Evolutionary conservation across 2,329 filamentous ascomycete species (phyloP).

Genomic region (Gnomoniopsis sp.): DNA sequence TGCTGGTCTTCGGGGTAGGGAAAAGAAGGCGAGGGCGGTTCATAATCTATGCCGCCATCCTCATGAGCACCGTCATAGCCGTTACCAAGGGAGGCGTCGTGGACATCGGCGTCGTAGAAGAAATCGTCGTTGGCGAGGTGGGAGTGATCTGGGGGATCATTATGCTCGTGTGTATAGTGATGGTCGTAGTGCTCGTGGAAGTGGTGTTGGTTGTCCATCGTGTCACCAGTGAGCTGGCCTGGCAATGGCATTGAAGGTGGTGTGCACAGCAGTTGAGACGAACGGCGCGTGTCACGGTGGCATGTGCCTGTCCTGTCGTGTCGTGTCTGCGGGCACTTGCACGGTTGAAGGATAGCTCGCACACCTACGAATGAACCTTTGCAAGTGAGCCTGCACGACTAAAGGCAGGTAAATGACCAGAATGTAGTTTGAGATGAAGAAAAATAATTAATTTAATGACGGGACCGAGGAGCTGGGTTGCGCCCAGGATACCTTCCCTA

Average conservation of each 20-base stretch:
- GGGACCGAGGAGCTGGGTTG: too few relatives aligned
- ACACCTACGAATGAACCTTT: too few relatives aligned
- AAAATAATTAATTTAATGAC: too few relatives aligned
- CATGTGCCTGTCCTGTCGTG: too few relatives aligned
- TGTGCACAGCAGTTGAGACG: background rate
- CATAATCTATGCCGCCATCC: slow-evolving; percentile 5
- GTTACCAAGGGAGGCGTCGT: background rate
- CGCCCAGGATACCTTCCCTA: too few relatives aligned
- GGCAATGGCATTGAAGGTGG: background rate
- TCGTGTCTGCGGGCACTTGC: too few relatives aligned
- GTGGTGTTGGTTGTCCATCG: slow-evolving; percentile 3
- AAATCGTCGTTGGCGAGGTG: slow-evolving; percentile 7
- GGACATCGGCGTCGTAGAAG: slow-evolving; percentile 7
- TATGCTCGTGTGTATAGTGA: background rate
- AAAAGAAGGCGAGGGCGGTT: slow-evolving; percentile 9
- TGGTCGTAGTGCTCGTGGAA: background rate
- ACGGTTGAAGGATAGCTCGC: too few relatives aligned
- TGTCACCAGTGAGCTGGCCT: background rate
- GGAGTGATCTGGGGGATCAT: background rate
- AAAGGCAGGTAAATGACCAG: too few relatives aligned
- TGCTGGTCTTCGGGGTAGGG: slow-evolving; percentile 10
- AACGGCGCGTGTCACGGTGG: background rate
- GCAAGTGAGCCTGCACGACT: too few relatives aligned
- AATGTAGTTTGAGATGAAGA: too few relatives aligned
- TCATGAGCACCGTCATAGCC: background rate